A percentile compares a stretch with the other conserved stretches of the same genome.
phyloP scores from a whole-genome alignment of 768 basidiomycete genomes.

The Tylopilus vinaceipallidus region DNA sequence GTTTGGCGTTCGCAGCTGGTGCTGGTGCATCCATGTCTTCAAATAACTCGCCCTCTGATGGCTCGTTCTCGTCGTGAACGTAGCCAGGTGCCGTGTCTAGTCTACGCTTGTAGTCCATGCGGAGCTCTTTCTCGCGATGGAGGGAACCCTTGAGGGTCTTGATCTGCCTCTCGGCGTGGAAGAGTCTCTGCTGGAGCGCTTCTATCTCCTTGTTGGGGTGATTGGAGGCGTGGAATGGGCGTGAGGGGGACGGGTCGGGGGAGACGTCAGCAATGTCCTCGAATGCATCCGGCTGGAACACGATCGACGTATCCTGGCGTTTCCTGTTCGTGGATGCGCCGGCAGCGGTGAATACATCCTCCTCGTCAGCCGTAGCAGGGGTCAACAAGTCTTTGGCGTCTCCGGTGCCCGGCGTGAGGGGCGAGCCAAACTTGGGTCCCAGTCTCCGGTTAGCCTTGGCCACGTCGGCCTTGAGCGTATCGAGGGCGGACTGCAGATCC shows the following conservation, averaged over 20 bases:
- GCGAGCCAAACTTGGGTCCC: constrained; percentile 63
- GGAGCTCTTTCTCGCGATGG: constrained; percentile 79
- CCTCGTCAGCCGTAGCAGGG: constrained; percentile 52
- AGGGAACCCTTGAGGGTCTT: constrained; percentile 76
- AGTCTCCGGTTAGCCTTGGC: constrained; percentile 61
- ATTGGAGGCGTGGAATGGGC: constrained; percentile 66
- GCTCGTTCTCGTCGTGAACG: constrained; percentile 37
- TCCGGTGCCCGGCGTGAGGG: constrained; percentile 63
- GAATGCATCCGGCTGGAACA: constrained; percentile 45
- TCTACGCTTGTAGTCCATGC: constrained; percentile 62
- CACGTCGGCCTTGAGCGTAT: constrained; percentile 70
- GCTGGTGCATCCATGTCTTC: constrained; percentile 44
- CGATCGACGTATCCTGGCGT: constrained; percentile 48
- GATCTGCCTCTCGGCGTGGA: constrained; percentile 86
- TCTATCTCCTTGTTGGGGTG: constrained; percentile 82
- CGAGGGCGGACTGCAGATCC: constrained; percentile 81
- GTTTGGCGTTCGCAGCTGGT: constrained; percentile 32
- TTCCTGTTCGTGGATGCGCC: constrained; percentile 63
- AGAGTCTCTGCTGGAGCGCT: constrained; percentile 73
- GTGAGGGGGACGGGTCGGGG: constrained; percentile 61
- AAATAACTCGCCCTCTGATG: constrained; percentile 40
- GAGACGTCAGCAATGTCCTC: constrained; percentile 51
- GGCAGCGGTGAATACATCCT: constrained; percentile 66
- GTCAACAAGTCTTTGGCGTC: constrained; percentile 50
- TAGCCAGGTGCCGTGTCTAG: constrained; percentile 43